Evolutionary conservation across 345 rosid genomes (phyloP), one percentile per base, ranked within the genome.

Genomic region (Aegle marmelos): DNA sequence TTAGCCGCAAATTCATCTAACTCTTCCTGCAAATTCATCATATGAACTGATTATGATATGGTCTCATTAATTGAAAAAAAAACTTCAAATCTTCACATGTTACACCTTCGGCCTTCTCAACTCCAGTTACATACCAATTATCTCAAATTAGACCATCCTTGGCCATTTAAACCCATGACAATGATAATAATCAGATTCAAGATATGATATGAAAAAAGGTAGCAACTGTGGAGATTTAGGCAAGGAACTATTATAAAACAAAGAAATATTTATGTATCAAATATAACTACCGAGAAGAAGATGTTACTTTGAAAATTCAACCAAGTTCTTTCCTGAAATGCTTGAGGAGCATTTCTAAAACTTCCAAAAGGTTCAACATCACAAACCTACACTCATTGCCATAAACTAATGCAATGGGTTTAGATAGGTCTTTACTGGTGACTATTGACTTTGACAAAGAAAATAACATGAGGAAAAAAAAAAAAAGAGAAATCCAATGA

Each of bases 1-100:
- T 72, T 84, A 11, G 90, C 50, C 6, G 93, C 87, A 85, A 96
- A 91, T 84, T 82, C 72, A 54, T 96, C 98, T 85, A 96, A 82
- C 82, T 96, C 98, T 80, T 90, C 92, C 99, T 96, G 91, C 58
- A 81, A 75, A 76, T 36, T 70, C 22, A 73, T 54, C 39, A 58
- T 6, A 66, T 45, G 13, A 62, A 79, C 37, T 37, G 16, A 50
- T 48, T 68, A 73, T 57, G n/a, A 37, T 68, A 6, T 9, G 50
- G 39, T 41, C 54, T 34, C 59, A 56, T 34, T 21, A 69, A 27
- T 25, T 4, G 9, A 24, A 45, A 27, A 56, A 53, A 53, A 45
- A 53, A 53, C 22, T 72, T 17, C 72, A 74, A 17, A 68, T 11
- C n/a, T 74, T 53, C 5, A 57, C 41, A 14, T n/a, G 9, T 78